A percentile compares a stretch with the other conserved stretches of the same genome.
Conservation (phyloP, 129 eudicot species). For the Saposhnikovia divaricata region DNA sequence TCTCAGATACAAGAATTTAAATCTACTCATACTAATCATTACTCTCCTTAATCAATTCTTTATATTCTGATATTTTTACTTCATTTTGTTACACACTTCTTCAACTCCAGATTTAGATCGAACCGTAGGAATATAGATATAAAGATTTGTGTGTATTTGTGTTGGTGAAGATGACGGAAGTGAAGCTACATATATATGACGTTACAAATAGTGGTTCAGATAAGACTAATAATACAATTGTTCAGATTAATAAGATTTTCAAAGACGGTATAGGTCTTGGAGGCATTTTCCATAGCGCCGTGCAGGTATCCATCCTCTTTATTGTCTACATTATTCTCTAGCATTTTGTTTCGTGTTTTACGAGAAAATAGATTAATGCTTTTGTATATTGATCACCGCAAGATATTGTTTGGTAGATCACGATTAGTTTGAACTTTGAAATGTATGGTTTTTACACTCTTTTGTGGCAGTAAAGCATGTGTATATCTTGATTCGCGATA, state of each 20-base stretch:
- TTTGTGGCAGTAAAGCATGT: too few relatives aligned
- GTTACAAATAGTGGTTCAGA: constrained; percentile 90
- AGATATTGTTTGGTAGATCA: too few relatives aligned
- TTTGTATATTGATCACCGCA: too few relatives aligned
- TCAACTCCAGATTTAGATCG: background rate
- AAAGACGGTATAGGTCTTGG: constrained; percentile 94
- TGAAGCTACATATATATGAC: constrained; percentile 76
- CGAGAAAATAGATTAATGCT: too few relatives aligned
- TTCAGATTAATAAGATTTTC: constrained; percentile 90
- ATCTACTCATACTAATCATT: constrained; percentile 13
- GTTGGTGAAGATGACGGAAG: constrained; percentile 71
- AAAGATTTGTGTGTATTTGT: background rate
- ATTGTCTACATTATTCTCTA: too few relatives aligned
- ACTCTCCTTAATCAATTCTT: background rate
- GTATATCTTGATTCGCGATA: too few relatives aligned
- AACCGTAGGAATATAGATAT: background rate
- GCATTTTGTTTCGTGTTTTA: too few relatives aligned
- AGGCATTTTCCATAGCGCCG: constrained; percentile 90
- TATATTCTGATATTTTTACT: background rate
- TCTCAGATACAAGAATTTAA: background rate
- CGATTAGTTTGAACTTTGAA: too few relatives aligned
- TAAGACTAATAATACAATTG: constrained; percentile 77
- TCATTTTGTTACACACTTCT: background rate
- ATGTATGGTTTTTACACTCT: too few relatives aligned
- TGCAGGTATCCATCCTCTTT: constrained; percentile 41